Percentiles rank a stretch among this genome's conserved stretches.
These are phyloP conservation scores for Diplodia sapinea DNA, from an alignment of 2,329 filamentous ascomycete species.

Conservation along the genomic window DNA sequence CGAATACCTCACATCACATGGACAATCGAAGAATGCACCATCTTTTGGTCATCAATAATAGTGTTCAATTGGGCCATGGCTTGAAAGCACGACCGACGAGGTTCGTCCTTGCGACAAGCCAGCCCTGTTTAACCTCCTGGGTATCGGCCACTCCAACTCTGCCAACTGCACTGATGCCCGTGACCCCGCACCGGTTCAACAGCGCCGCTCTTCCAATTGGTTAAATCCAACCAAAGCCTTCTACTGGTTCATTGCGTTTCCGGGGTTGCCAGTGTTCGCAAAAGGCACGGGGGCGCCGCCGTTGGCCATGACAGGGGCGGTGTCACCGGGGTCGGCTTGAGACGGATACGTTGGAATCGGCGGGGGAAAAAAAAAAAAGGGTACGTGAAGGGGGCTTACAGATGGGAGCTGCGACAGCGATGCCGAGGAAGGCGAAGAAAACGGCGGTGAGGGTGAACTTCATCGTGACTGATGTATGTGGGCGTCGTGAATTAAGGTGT, in stretches of 20 bases:
- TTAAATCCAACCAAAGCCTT: too few species aligned
- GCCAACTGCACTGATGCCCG: background rate
- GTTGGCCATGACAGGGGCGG: slow-evolving; percentile 15
- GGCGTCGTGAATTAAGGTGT: slow-evolving; percentile 9
- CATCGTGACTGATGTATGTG: background rate
- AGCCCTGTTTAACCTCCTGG: too few species aligned
- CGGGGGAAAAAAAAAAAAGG: too few species aligned
- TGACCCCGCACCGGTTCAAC: background rate
- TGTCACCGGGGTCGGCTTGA: slow-evolving; percentile 5
- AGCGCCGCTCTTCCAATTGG: background rate
- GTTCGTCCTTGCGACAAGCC: too few species aligned
- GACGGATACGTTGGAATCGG: background rate
- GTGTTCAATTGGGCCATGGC: too few species aligned
- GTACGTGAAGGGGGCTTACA: background rate
- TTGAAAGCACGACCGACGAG: too few species aligned
- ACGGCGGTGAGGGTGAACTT: slow-evolving; percentile 13
- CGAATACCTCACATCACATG: too few species aligned
- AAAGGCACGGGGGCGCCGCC: background rate
- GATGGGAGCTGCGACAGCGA: slow-evolving; percentile 7
- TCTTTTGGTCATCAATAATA: too few species aligned
- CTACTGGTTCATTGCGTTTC: slow-evolving; percentile 3
- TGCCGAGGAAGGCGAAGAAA: background rate
- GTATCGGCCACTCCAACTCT: too few species aligned
- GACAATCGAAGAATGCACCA: too few species aligned
- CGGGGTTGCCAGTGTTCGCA: slow-evolving; percentile 1